Evolutionary conservation across 345 rosid species (phyloP), one percentile per base, ranked within the genome.

Genomic region (Eutrema japonicum): DNA sequence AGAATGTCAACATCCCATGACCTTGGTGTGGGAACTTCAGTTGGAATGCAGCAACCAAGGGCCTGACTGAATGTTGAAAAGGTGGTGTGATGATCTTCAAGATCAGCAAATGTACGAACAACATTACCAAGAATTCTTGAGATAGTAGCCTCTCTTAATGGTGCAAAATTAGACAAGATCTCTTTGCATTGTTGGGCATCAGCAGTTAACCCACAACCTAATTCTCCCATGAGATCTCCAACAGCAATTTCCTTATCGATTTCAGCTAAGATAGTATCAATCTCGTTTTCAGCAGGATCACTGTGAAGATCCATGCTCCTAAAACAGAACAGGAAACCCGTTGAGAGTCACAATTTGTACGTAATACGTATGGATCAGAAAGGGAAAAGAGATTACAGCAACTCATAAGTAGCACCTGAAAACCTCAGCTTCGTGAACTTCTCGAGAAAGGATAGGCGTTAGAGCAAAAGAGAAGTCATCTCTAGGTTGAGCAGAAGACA

Each of bases 191-290:
- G 95, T 43, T 79, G 38, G 58, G 70, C 80, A 79, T 87, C 96
- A 81, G 81, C 77, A 2, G 98, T 88, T 86, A 93, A 85, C 47
- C 92, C 97, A 80, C 84, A 91, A 65, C 98, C 98, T 66, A 94
- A 75, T 76, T 94, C 97, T 83, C 79, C 89, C 82, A 91, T 80
- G 54, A 89, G 77, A 75, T 88, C 97, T 48, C 90, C 96, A 78
- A 87, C 77, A 76, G 85, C 76, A 72, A 81, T 79, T 78, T 94
- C 97, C 83, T 87, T 81, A 80, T 91, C 87, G 81, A 94, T 94
- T 57, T 94, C 98, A 16, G 85, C 87, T 78, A 94, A 77, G 66
- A 94, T 84, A 32, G 51, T 84, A 80, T 94, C 89, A 83, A 94
- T 87, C 66, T 94, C 96, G 74, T 78, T 77, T 62, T 74, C 87